These are phyloP conservation scores for Carpinus viminea DNA, from an alignment of 306 rosid species.

Conservation along the genomic window DNA sequence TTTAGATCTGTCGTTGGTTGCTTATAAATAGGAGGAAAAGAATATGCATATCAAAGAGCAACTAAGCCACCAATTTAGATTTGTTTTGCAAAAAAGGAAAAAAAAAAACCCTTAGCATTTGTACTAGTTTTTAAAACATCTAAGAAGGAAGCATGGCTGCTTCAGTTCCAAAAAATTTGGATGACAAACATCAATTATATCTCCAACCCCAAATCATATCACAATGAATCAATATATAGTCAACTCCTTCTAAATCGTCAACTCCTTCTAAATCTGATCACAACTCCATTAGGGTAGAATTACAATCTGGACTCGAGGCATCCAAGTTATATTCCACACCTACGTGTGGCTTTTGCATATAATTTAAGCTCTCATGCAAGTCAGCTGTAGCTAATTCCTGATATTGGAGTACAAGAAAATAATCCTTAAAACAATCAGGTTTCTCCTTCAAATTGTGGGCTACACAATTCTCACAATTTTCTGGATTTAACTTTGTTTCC, in stretches of 20 bases:
- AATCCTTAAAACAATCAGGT: not conserved
- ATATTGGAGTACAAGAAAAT: not conserved
- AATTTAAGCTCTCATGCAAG: constrained; percentile 33
- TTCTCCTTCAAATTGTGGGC: not conserved
- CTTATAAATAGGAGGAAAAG: too few relatives aligned
- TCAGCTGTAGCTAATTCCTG: constrained; percentile 10
- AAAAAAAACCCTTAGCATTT: too few relatives aligned
- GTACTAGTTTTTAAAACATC: too few relatives aligned
- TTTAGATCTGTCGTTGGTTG: too few relatives aligned
- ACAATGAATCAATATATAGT: constrained; percentile 31
- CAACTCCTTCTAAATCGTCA: constrained; percentile 21
- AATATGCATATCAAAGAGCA: too few relatives aligned
- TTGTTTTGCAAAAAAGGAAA: too few relatives aligned
- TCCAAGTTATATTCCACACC: constrained; percentile 43
- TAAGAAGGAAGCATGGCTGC: not conserved
- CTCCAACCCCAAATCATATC: constrained; percentile 19
- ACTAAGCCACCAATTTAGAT: too few relatives aligned
- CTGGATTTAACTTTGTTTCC: constrained; percentile 6
- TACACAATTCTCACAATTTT: not conserved
- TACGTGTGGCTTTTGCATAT: constrained; percentile 31
- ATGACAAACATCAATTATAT: not conserved
- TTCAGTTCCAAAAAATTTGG: not conserved
- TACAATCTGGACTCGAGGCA: constrained; percentile 58
- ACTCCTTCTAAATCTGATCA: not conserved
- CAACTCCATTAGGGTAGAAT: constrained; percentile 49